Evolutionary conservation across 257 asterid genomes (phyloP).

Genomic region (Solanum bulbocastanum): DNA sequence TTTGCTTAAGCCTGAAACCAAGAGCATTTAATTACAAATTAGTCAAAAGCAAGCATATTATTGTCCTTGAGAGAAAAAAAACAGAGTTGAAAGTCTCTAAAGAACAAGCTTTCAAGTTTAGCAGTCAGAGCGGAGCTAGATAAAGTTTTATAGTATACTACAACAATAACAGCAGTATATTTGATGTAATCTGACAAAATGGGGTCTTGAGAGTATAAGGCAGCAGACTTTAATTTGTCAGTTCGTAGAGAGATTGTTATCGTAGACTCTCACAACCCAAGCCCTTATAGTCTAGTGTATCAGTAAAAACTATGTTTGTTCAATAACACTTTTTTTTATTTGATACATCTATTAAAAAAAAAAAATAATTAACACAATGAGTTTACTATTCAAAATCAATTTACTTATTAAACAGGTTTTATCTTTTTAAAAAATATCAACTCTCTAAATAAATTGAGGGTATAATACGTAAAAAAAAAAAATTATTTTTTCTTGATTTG

Average conservation of each 20-base stretch:
- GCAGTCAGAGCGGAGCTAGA: not conserved
- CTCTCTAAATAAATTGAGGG: too few relatives aligned
- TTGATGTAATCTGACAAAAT: not conserved
- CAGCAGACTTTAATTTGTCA: not conserved
- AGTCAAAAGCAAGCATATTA: not conserved
- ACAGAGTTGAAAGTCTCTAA: not conserved
- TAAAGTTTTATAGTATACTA: not conserved
- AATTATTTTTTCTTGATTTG: not conserved
- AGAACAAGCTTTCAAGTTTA: not conserved
- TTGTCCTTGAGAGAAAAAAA: not conserved
- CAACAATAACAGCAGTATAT: not conserved
- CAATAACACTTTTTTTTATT: too few relatives aligned
- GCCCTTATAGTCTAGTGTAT: not conserved
- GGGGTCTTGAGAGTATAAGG: not conserved
- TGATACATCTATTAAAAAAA: too few relatives aligned
- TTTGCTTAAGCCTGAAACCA: slow-evolving; percentile 29
- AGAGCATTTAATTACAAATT: not conserved
- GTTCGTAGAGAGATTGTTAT: not conserved
- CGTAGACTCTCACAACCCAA: not conserved
- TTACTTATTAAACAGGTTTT: not conserved
- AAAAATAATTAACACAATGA: too few relatives aligned
- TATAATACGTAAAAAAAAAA: too few relatives aligned
- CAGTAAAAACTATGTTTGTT: not conserved
- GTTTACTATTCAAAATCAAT: too few relatives aligned
- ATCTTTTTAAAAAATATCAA: too few relatives aligned